Conservation (phyloP, 2,329 filamentous ascomycete genomes). For the Claviceps capensis region DNA sequence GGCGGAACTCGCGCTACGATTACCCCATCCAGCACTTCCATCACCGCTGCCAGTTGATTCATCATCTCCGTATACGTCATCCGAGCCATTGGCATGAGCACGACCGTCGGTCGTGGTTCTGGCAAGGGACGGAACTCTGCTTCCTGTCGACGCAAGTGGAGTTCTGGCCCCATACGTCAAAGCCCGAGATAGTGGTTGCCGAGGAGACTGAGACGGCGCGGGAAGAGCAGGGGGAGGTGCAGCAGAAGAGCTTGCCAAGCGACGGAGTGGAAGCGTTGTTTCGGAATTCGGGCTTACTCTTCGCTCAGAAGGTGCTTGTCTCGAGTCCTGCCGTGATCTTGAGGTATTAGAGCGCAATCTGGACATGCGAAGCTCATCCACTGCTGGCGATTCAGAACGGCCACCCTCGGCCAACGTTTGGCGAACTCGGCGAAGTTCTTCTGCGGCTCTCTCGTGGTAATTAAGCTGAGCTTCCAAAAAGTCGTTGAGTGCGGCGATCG, state of each 20-base stretch:
- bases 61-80: slow-evolving; percentile 36
- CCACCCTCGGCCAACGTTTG: slow-evolving; percentile 28
- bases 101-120: slow-evolving; percentile 26
- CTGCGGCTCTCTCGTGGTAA: slow-evolving; percentile 81
- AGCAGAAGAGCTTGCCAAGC: slow-evolving; percentile 18
- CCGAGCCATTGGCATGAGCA: slow-evolving; percentile 16
- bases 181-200: slow-evolving; percentile 1
- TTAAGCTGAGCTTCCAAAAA: slow-evolving; percentile 83
- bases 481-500: slow-evolving; percentile 60
- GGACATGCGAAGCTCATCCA: slow-evolving; percentile 11
- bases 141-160: slow-evolving; percentile 8
- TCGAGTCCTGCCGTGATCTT: slow-evolving; percentile 25
- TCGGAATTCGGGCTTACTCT: slow-evolving; percentile 13
- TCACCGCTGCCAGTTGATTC: slow-evolving; percentile 36
- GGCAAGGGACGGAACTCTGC: slow-evolving; percentile 26
- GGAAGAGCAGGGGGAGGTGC: slow-evolving; percentile 20
- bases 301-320: slow-evolving; percentile 1
- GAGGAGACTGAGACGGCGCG: slow-evolving; percentile 16
- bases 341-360: slow-evolving; percentile 35
- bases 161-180: slow-evolving; percentile 3
- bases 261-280: slow-evolving; percentile 33
- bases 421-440: slow-evolving; percentile 53
- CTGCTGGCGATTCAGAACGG: slow-evolving; percentile 5
- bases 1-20: slow-evolving; percentile 39
- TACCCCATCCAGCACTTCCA: slow-evolving; percentile 36